Conservation (phyloP, 2,329 filamentous ascomycete genomes). For the Penicillium brevicompactum region DNA sequence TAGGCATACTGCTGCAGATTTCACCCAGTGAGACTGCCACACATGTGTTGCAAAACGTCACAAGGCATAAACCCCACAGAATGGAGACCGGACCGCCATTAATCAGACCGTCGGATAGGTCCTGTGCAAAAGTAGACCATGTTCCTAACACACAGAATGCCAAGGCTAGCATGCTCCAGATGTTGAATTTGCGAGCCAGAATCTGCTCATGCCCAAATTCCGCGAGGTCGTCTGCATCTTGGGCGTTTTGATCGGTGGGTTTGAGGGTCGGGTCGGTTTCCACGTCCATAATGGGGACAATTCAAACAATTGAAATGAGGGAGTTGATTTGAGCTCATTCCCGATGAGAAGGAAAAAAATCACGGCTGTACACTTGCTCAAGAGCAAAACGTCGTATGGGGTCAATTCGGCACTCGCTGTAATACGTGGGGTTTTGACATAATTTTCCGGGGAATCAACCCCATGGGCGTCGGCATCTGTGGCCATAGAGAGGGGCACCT, state of each 20-base stretch:
- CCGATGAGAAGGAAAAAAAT: not conserved
- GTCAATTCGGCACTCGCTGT: not conserved
- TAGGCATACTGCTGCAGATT: conserved; percentile 61
- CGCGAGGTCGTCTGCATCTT: conserved; percentile 45
- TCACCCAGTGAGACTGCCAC: conserved; percentile 59
- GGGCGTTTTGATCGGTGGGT: conserved; percentile 31
- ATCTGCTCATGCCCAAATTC: conserved; percentile 46
- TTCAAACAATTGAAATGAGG: not conserved
- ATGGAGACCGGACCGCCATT: conserved; percentile 57
- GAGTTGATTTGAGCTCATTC: conserved; percentile 11
- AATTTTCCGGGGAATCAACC: conserved; percentile 16
- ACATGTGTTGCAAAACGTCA: conserved; percentile 55
- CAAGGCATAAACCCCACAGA: conserved; percentile 57
- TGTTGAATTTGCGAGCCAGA: conserved; percentile 51
- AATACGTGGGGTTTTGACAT: conserved; percentile 10
- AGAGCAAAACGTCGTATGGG: not conserved
- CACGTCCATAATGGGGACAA: conserved; percentile 15
- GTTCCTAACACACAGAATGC: conserved; percentile 60
- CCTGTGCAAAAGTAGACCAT: conserved; percentile 60
- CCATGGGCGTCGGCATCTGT: conserved; percentile 17
- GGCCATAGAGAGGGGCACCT: conserved; percentile 6
- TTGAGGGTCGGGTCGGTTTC: conserved; percentile 16
- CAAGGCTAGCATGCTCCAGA: conserved; percentile 59
- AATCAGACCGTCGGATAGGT: conserved; percentile 52
- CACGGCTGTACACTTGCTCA: not conserved